A percentile compares a stretch with the other conserved stretches of the same genome.
Conservation (phyloP, 148 eudicot species). For the Simmondsia chinensis region DNA sequence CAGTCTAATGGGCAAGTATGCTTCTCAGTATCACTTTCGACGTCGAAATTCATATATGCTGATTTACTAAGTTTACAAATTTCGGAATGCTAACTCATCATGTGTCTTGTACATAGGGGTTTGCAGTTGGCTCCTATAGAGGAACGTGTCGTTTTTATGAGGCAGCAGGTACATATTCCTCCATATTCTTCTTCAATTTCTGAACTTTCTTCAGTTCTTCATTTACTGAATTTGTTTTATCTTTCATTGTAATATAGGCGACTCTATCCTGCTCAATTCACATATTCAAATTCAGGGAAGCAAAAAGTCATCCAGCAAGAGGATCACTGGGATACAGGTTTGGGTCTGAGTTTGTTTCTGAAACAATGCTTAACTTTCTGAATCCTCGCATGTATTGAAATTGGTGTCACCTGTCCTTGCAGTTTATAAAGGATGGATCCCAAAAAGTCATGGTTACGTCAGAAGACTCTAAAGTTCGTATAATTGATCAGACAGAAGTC, state of each 20-base stretch:
- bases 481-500: constrained; percentile 49
- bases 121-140: constrained; percentile 50
- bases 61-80: no score
- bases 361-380: neutral
- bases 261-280: constrained; percentile 27
- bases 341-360: neutral
- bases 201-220: no score
- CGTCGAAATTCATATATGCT: no score
- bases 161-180: constrained; percentile 29
- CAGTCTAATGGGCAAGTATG: constrained; percentile 80
- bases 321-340: constrained; percentile 74
- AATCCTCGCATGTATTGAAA: constrained; percentile 7
- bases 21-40: neutral
- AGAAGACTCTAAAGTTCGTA: constrained; percentile 60
- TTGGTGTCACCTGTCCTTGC: constrained; percentile 8
- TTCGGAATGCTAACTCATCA: constrained; percentile 1
- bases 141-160: constrained; percentile 70
- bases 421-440: constrained; percentile 45
- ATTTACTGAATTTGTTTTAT: no score
- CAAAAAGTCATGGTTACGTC: constrained; percentile 48
- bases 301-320: constrained; percentile 37
- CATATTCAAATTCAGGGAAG: constrained; percentile 28
- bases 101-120: constrained; percentile 35
- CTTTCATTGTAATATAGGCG: constrained; percentile 23
- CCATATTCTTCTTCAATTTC: no score